Conservation (phyloP, 108 stramenopile species). For the Discostella pseudostelligera region DNA sequence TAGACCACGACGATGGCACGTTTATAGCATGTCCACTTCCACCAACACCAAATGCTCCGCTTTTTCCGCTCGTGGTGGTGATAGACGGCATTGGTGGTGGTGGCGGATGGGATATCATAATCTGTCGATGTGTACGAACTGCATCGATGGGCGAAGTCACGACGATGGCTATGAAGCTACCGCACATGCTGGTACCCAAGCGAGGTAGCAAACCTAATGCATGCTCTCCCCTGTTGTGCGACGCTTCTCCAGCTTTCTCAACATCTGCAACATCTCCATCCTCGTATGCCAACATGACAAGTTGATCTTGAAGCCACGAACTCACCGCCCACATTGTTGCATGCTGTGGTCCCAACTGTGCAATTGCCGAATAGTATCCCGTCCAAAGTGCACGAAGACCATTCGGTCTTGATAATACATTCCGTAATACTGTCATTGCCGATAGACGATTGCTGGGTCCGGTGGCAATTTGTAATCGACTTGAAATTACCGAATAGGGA, state of each 20-base stretch:
- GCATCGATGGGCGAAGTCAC: background rate
- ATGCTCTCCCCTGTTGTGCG: background rate
- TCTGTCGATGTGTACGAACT: background rate
- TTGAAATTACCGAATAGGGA: slow-evolving; percentile 5
- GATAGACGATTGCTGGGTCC: background rate
- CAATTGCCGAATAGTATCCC: background rate
- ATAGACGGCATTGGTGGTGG: background rate
- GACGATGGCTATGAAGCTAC: slow-evolving; percentile 1
- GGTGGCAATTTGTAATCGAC: background rate
- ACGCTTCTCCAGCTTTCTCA: background rate
- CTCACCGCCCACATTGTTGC: slow-evolving; percentile 7
- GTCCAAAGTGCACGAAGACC: slow-evolving; percentile 1
- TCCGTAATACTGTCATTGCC: background rate
- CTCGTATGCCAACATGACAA: background rate
- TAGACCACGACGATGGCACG: background rate
- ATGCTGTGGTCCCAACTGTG: slow-evolving; percentile 1
- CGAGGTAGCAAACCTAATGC: background rate
- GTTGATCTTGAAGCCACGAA: background rate
- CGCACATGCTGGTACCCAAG: background rate
- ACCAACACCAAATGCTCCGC: too few species aligned
- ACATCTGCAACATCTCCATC: background rate
- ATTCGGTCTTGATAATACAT: background rate
- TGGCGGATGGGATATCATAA: background rate
- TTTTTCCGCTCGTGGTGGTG: too few species aligned
- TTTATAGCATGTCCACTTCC: too few species aligned